Base-by-base conservation (phyloP, 2,329 filamentous ascomycete species). In the Colletotrichum sp. region DNA sequence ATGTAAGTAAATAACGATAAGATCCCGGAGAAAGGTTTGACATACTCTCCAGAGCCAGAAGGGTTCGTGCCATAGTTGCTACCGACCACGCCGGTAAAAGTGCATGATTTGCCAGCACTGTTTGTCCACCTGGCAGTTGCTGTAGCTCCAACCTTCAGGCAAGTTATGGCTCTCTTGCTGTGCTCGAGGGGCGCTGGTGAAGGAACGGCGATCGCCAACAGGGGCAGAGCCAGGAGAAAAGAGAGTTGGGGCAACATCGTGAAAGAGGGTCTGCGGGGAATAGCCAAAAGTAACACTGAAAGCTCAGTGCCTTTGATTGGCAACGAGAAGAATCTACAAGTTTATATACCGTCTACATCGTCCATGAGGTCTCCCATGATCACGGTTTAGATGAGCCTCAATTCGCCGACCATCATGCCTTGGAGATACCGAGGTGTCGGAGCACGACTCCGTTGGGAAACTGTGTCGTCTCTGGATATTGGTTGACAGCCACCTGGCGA, bases 111-210 rank as follows among this genome's bases (percentile, higher is more conserved):
- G 0, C 86, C 86, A 0, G 82, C 85, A 63, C 81, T 80, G 63
- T 89, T 87, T 3, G 82, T 88, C 88, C 88, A 89, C 25, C 77
- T 82, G 13, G 87, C 88, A 8, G 85, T 88, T 6, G 87, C 87
- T 2, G 83, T 85, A 11, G 81, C 75, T 8, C 85, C 85, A 9
- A 86, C 80, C 3, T 74, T 81, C 6, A 88, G 80, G 75, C 87
- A 88, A 2, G 82, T 84, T 34, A 87, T 82, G 19, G 83, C 74
- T n/a, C 80, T 71, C 67, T 79, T 81, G 9, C 76, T 44, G 36
- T 79, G 76, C 19, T 36, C 67, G 4, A 68, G 32, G 16, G 48
- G 34, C 15, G 55, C 44, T 16, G 67, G 65, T 5, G 77, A 65
- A 3, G 78, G 78, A 3, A 70, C 73, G 4, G 78, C 78, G 4